Evolutionary conservation across 176 grass and related monocot genomes (phyloP).

Genomic region (Raddia distichophylla): DNA sequence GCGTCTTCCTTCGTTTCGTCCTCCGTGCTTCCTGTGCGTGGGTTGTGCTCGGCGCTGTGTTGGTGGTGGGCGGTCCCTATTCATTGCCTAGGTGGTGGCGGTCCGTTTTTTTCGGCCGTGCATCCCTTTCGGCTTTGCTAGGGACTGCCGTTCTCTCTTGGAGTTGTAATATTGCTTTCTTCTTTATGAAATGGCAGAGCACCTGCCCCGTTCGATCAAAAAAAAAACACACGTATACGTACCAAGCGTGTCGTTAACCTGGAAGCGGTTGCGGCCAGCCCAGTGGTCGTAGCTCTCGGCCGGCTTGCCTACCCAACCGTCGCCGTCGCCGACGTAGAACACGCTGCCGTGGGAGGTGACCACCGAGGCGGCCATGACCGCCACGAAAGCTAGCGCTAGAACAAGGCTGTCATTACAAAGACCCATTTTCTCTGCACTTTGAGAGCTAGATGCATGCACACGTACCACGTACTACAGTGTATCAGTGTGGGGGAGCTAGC

Average conservation of each 20-base stretch:
- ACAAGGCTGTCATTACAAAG: not conserved
- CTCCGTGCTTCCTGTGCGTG: no score
- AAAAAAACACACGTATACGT: not conserved
- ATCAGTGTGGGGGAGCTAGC: not conserved
- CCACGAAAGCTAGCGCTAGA: not conserved
- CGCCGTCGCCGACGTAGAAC: constrained; percentile 52
- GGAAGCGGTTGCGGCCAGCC: constrained; percentile 46
- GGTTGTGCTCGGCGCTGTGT: no score
- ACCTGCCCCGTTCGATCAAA: no score
- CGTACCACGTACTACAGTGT: not conserved
- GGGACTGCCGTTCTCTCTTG: no score
- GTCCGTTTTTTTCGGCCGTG: no score
- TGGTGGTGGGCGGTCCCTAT: no score
- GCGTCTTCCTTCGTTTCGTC: no score
- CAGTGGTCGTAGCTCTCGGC: constrained; percentile 52
- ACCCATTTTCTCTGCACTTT: not conserved
- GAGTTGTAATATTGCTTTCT: no score
- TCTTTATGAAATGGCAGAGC: no score
- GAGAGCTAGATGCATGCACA: not conserved
- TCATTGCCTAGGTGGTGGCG: no score
- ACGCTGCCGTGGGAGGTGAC: constrained; percentile 19
- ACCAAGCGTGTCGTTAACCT: constrained; percentile 59
- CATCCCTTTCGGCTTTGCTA: no score
- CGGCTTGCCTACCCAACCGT: constrained; percentile 47
- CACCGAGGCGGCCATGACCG: constrained; percentile 1